These are phyloP conservation scores for Sugiyamaella lignohabitans DNA, from an alignment of 805 yeast genomes.

Conservation along the genomic window DNA sequence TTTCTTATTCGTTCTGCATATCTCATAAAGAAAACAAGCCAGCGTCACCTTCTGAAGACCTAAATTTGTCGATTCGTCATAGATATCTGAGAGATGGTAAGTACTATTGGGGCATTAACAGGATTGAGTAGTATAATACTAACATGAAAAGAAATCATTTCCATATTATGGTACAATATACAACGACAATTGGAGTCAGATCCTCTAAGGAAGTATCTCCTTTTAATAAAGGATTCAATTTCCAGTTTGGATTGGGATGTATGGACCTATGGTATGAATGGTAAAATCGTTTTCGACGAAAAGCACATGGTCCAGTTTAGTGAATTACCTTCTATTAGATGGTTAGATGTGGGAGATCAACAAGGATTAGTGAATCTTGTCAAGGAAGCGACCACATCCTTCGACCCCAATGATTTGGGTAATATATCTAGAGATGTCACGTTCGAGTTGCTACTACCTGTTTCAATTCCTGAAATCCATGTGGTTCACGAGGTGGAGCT, in stretches of 20 bases:
- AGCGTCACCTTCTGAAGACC: constrained; percentile 7
- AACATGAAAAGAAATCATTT: no score
- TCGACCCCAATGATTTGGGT: not conserved
- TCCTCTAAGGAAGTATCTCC: not conserved
- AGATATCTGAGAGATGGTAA: constrained; percentile 22
- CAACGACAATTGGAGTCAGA: no score
- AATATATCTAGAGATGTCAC: constrained; percentile 2
- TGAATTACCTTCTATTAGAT: not conserved
- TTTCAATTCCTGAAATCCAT: constrained; percentile 55
- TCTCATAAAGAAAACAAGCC: constrained; percentile 29
- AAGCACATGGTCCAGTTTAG: no score
- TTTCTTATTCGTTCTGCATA: constrained; percentile 54
- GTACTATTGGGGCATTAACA: no score
- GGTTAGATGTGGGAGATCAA: not conserved
- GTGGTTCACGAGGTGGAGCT: constrained; percentile 53
- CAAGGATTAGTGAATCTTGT: not conserved
- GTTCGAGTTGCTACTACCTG: constrained; percentile 41
- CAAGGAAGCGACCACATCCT: not conserved
- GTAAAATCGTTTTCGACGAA: not conserved
- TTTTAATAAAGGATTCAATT: not conserved
- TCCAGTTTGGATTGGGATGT: not conserved
- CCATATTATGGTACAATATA: no score
- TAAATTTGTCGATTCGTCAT: constrained; percentile 16
- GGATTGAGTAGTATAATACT: no score
- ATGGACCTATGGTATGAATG: constrained; percentile 4